Evolutionary conservation across 805 yeast genomes (phyloP), one percentile per base, ranked within the genome.

Genomic region (Starmerella tilneyi): DNA sequence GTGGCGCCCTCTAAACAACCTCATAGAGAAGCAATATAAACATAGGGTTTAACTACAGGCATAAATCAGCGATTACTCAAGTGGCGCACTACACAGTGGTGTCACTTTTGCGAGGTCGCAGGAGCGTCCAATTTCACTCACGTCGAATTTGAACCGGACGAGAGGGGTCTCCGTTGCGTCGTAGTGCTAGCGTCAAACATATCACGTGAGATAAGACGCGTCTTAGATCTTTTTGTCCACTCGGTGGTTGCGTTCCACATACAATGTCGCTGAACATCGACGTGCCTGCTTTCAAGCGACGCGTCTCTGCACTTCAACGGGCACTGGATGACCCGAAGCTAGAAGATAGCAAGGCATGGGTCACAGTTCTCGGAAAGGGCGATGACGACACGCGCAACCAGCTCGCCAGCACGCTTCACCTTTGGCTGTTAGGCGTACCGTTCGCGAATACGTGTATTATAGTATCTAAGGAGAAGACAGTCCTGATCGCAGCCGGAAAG

Each of bases 341-440:
- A 56, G 62, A 66, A 13, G 67, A 67, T 12, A 73, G 72, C 21
- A 61, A 70, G 37, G 72, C 79, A 8, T 53, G 81, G 26, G 57
- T 85, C 49, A 74, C 84, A 37, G 76, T 84, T 12, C 80, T 82
- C 38, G 97, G 96, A 11, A 82, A 94, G 7, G 70, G 84, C 35
- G 86, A 84, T 59, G 92, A 83, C 49, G 89, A 82, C 52, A 82
- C 85, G 61, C 94, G 94, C 39, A 86, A 84, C 63, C 85, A 82
- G 60, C 84, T 84, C 64, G 80, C 94, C 11, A 79, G 94, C 1
- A 79, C 82, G 36, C 64, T 88, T 38, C 96, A 88, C 61, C 54
- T 59, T 40, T 89, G 97, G 97, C 67, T 89, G 44, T 66, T 89
- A 40, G 95, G 96, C 4, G 89, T 88, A 61, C 97, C 92, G 61